A percentile compares a stretch with the other conserved stretches of the same genome.
Evolutionary conservation across 83 land plant genomes (phyloP).

Genomic region (Picea abies): DNA sequence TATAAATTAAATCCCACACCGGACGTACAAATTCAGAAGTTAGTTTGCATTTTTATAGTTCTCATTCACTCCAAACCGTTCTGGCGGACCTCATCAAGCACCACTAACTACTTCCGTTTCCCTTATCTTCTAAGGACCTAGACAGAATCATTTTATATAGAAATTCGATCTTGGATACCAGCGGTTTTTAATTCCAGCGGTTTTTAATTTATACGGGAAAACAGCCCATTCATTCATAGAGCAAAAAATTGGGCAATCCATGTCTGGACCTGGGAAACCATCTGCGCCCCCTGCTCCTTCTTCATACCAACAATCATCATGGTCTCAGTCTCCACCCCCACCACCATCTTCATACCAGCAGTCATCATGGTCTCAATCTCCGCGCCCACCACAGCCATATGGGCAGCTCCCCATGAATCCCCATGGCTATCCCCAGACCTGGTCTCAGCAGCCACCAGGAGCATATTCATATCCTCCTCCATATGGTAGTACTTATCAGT

Average conservation of each 20-base stretch:
- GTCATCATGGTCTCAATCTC: constrained; percentile 2
- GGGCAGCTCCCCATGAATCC: not conserved
- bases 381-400: not conserved
- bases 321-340: not conserved
- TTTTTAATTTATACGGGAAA: no score
- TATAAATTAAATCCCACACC: no score
- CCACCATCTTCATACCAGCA: not conserved
- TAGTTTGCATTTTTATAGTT: no score
- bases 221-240: no score
- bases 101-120: no score
- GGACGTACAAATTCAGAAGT: no score
- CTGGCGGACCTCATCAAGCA: no score
- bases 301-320: not conserved
- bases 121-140: no score
- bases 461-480: constrained; percentile 11
- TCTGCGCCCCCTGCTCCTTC: not conserved
- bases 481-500: not conserved
- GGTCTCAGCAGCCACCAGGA: constrained; percentile 1
- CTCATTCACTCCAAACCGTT: no score
- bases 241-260: not conserved
- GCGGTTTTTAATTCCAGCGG: no score
- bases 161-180: no score
- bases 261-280: not conserved
- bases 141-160: no score
- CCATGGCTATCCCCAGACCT: not conserved